Conservation (phyloP, 1,139 yeast species). For the Protomyces inouyei region DNA sequence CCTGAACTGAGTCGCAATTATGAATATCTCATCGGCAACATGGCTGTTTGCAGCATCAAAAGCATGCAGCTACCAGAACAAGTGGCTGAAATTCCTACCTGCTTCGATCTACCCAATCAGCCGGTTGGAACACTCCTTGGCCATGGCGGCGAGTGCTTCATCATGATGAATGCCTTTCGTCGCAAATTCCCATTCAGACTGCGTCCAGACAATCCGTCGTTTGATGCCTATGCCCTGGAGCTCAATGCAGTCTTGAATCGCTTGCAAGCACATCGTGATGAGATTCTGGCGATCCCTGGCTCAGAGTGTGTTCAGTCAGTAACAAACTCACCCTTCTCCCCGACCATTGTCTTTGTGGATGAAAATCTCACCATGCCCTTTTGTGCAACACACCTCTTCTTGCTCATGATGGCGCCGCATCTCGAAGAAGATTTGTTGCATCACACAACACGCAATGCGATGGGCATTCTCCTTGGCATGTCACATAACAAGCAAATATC, state of each 20-base stretch:
- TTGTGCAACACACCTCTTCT: neutral
- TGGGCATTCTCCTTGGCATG: neutral
- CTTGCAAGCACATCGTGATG: neutral
- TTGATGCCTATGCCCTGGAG: neutral
- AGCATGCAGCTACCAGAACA: neutral
- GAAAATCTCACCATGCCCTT: neutral
- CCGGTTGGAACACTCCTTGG: neutral
- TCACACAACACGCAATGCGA: neutral
- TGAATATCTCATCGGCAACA: neutral
- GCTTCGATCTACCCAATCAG: neutral
- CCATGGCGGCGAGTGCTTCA: neutral
- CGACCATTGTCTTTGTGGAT: neutral
- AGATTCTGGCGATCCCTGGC: neutral
- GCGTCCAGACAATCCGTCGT: neutral
- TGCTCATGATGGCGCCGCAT: neutral
- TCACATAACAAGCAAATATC: neutral
- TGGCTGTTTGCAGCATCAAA: neutral
- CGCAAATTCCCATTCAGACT: neutral
- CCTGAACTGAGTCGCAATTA: neutral
- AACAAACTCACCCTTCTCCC: neutral
- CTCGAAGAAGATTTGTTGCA: neutral
- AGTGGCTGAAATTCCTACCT: neutral
- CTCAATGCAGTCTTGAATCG: neutral
- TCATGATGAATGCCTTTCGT: neutral
- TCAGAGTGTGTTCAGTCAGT: neutral